Evolutionary conservation across 2,329 filamentous ascomycete genomes (phyloP), one percentile per base, ranked within the genome.

Genomic region (Arachnomyces sp.): DNA sequence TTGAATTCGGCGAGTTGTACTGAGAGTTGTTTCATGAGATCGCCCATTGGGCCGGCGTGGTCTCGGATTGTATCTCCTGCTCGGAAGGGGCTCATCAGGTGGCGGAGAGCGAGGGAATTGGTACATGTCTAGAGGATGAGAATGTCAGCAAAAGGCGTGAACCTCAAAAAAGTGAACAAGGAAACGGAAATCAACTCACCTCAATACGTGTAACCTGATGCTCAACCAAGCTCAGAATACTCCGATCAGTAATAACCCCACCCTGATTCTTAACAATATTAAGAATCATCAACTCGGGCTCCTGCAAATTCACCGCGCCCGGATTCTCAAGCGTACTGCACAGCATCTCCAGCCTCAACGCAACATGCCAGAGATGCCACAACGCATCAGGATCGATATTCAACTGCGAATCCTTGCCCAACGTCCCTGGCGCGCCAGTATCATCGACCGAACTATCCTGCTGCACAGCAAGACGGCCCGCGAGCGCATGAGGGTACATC

Each of bases 181-280:
- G 18, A 33, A 6, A 18, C n/a, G 28, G 13, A 28, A 11, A 36
- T 35, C 38, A 28, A 66, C 81, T 65, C 71, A 93, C 88, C 79
- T 98, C 92, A 59, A 98, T 93, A 55, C 92, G 79, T 59, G 84
- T 89, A 51, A 98, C 84, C 72, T 95, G 88, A 59, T 96, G 89
- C 59, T 94, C 89, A 61, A 96, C 76, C 55, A 98, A 87, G 55
- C 86, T 88, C 41, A 94, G 66, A 63, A 96, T 68, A 63, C 94
- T 90, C 39, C 78, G 73, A 69, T 96, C 92, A 18, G 89, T 87
- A 39, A 95, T 77, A 58, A 95, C 88, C 8, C 86, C 87, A 37
- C 84, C 86, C 31, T 81, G 67, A 43, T 72, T 70, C 60, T 79
- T 82, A 65, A 82, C 79, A 48, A 74, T 70, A 56, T 94, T 87